Evolutionary conservation across 805 yeast species (phyloP).

Genomic region (Grigorovia yakushimaensis): DNA sequence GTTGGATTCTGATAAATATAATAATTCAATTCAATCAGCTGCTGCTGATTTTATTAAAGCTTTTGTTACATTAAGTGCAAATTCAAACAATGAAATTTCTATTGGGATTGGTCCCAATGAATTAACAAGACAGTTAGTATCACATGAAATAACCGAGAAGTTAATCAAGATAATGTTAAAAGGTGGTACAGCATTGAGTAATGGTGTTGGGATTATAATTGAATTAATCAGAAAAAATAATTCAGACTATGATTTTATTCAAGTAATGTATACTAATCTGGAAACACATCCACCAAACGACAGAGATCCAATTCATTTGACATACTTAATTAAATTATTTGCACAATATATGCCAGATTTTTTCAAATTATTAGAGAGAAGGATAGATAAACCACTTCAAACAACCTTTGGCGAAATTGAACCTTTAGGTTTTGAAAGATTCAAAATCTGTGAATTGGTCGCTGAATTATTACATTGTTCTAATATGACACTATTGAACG

Average conservation of each 20-base stretch:
- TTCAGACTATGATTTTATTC: slow-evolving; percentile 85
- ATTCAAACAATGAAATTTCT: slow-evolving; percentile 75
- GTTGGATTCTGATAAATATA: slow-evolving; percentile 44
- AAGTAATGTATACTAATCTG: slow-evolving; percentile 68
- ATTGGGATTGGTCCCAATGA: slow-evolving; percentile 95
- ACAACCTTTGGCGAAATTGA: slow-evolving; percentile 47
- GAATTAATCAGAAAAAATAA: slow-evolving; percentile 91
- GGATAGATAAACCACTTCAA: slow-evolving; percentile 24
- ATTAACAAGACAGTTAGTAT: slow-evolving; percentile 80
- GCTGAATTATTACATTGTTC: slow-evolving; percentile 94
- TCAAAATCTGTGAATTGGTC: slow-evolving; percentile 81
- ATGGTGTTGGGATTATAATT: slow-evolving; percentile 88
- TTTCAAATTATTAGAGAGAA: slow-evolving; percentile 43
- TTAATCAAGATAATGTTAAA: slow-evolving; percentile 67
- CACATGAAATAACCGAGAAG: slow-evolving; percentile 53
- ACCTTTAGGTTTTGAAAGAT: slow-evolving; percentile 85
- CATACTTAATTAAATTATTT: slow-evolving; percentile 70
- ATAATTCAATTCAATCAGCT: slow-evolving; percentile 74
- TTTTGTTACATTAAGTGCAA: slow-evolving; percentile 84
- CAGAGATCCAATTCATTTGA: slow-evolving; percentile 85
- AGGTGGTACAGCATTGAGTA: slow-evolving; percentile 80
- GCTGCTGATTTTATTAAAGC: slow-evolving; percentile 94
- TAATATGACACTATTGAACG: slow-evolving; percentile 87
- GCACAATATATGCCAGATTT: slow-evolving; percentile 65
- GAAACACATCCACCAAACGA: slow-evolving; percentile 88